phyloP scores from a whole-genome alignment of 306 rosid genomes.

The Spatholobus suberectus region DNA sequence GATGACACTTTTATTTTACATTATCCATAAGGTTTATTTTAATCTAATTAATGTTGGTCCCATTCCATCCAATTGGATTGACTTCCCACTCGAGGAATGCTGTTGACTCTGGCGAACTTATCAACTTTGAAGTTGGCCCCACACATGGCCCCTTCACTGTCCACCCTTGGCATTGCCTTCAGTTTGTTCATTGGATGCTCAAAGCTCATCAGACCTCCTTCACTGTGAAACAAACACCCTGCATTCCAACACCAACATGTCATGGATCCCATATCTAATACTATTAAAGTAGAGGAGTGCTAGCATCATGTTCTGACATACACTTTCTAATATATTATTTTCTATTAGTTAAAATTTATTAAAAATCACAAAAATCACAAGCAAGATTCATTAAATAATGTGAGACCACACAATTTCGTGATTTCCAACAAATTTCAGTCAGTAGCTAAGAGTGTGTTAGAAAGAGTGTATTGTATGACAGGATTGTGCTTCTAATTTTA shows the following conservation, averaged over 20 bases:
- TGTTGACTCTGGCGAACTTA: conserved; percentile 72
- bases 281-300: too few species aligned
- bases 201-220: conserved; percentile 90
- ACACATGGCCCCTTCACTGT: conserved; percentile 94
- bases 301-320: too few species aligned
- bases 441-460: too few species aligned
- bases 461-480: too few species aligned
- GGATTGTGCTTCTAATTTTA: too few species aligned
- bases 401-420: too few species aligned
- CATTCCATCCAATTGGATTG: conserved; percentile 79
- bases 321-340: too few species aligned
- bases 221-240: conserved; percentile 96
- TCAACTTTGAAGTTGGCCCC: conserved; percentile 96
- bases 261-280: not conserved
- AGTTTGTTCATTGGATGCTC: conserved; percentile 97
- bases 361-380: too few species aligned
- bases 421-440: too few species aligned
- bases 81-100: conserved; percentile 93
- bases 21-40: not conserved
- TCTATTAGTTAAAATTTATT: too few species aligned
- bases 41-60: conserved; percentile 60
- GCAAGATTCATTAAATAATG: too few species aligned
- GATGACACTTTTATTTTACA: conserved; percentile 24
- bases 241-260: conserved; percentile 35
- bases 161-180: conserved; percentile 94